Conservation (phyloP, 2,329 filamentous ascomycete genomes). For the Hysterium pulicare region DNA sequence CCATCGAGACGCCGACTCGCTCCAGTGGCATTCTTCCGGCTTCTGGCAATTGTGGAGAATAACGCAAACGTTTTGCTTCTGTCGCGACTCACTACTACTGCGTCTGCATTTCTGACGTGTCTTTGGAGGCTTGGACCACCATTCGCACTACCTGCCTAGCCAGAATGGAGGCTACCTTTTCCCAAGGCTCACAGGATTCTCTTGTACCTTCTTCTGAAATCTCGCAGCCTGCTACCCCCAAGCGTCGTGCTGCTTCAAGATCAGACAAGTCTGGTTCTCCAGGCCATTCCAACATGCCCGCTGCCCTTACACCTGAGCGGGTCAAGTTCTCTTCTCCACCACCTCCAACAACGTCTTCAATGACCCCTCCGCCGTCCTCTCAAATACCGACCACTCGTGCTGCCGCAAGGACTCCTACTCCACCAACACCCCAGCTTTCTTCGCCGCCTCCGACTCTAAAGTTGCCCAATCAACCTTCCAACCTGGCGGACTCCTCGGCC, state of each 20-base stretch:
- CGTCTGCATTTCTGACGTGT: constrained; percentile 25
- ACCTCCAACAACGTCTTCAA: constrained; percentile 48
- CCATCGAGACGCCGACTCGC: constrained; percentile 9
- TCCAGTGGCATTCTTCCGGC: constrained; percentile 9
- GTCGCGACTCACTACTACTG: constrained; percentile 7
- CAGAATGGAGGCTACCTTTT: constrained; percentile 28
- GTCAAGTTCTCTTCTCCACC: constrained; percentile 38
- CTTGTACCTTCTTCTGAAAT: constrained; percentile 31
- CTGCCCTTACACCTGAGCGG: constrained; percentile 21
- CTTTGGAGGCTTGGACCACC: constrained; percentile 18
- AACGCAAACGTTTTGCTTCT: constrained; percentile 7
- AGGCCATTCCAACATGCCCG: constrained; percentile 14
- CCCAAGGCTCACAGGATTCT: constrained; percentile 24
- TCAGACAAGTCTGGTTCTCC: constrained; percentile 14
- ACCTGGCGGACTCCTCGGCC: constrained; percentile 29
- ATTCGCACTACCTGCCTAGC: constrained; percentile 12
- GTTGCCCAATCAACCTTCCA: constrained; percentile 24
- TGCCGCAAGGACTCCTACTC: constrained; percentile 48
- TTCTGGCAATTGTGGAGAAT: constrained; percentile 3
- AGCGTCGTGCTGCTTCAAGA: constrained; percentile 17
- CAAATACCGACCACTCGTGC: constrained; percentile 47
- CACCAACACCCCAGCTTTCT: constrained; percentile 47
- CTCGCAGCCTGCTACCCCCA: constrained; percentile 24
- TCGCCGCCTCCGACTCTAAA: constrained; percentile 47
- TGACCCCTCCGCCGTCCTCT: constrained; percentile 63